phyloP scores from a whole-genome alignment of 176 grass and related monocot genomes.

The Avena sativa region DNA sequence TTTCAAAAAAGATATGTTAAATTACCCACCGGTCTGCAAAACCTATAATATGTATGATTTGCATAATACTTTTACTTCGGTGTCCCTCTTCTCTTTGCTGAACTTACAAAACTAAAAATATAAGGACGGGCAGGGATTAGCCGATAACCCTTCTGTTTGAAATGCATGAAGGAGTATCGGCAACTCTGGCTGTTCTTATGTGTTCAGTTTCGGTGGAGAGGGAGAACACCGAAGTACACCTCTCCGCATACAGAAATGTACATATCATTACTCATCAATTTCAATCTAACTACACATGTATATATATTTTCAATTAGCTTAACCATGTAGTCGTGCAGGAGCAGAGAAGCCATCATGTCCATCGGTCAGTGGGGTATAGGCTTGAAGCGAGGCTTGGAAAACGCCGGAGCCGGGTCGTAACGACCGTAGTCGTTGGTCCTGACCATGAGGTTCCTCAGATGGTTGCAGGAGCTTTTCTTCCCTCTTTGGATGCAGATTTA shows the following conservation, averaged over 20 bases:
- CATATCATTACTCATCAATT: not conserved
- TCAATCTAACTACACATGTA: not conserved
- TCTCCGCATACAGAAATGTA: not conserved
- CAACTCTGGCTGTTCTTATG: no score
- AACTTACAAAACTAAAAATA: no score
- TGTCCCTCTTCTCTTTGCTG: no score
- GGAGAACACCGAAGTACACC: no score
- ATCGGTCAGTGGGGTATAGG: conserved; percentile 62
- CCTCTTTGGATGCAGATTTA: conserved; percentile 17
- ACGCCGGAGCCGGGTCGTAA: conserved; percentile 61
- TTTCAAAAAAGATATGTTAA: no score
- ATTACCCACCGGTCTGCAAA: no score
- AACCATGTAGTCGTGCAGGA: not conserved
- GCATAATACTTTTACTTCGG: no score
- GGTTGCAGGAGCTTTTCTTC: conserved; percentile 7
- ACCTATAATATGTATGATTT: no score
- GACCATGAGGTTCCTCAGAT: conserved; percentile 52
- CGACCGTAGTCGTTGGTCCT: conserved; percentile 74
- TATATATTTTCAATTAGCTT: not conserved
- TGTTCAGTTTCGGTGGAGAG: no score
- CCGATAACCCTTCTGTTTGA: no score
- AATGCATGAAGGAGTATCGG: no score
- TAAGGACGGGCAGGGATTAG: no score
- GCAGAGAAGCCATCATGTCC: not conserved
- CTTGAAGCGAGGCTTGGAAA: conserved; percentile 76